A percentile compares a stretch with the other conserved stretches of the same genome.
These are phyloP conservation scores for Haberlea rhodopensis DNA, from an alignment of 257 asterid species.

Conservation along the genomic window DNA sequence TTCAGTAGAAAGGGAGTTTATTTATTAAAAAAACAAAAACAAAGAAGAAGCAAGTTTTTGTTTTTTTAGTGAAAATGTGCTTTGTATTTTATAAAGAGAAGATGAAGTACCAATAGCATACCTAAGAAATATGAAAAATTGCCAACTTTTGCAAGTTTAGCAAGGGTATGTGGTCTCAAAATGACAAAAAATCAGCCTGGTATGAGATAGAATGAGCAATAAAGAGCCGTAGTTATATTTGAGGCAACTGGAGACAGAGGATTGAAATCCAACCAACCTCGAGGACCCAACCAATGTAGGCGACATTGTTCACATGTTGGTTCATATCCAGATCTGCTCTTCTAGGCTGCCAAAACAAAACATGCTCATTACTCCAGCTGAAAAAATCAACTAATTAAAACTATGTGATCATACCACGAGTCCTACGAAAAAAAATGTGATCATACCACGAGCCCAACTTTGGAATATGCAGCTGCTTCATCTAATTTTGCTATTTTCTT, in stretches of 20 bases:
- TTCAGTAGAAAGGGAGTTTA: too few relatives aligned
- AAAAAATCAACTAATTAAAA: neutral
- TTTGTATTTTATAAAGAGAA: too few relatives aligned
- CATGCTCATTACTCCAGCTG: conserved; percentile 5
- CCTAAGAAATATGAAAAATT: neutral
- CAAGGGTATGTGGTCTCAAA: too few relatives aligned
- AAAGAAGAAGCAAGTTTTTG: neutral
- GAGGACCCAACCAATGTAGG: conserved; percentile 95
- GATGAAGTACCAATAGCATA: conserved; percentile 4
- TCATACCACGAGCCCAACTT: conserved; percentile 35
- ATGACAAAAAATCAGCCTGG: too few relatives aligned
- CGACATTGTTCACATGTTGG: conserved; percentile 86
- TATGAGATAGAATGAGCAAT: neutral
- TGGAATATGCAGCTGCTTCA: conserved; percentile 45
- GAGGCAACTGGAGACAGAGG: conserved; percentile 18
- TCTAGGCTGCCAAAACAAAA: conserved; percentile 60
- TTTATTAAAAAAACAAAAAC: too few relatives aligned
- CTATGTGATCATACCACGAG: conserved; percentile 63
- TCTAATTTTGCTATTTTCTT: too few relatives aligned
- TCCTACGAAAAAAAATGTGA: conserved; percentile 47
- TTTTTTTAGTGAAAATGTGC: neutral
- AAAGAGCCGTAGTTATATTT: neutral
- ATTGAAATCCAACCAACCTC: conserved; percentile 57
- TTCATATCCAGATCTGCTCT: conserved; percentile 95
- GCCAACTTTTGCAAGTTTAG: neutral